These are phyloP conservation scores for Eucalyptus rudis DNA, from an alignment of 345 rosid genomes.

Conservation along the genomic window DNA sequence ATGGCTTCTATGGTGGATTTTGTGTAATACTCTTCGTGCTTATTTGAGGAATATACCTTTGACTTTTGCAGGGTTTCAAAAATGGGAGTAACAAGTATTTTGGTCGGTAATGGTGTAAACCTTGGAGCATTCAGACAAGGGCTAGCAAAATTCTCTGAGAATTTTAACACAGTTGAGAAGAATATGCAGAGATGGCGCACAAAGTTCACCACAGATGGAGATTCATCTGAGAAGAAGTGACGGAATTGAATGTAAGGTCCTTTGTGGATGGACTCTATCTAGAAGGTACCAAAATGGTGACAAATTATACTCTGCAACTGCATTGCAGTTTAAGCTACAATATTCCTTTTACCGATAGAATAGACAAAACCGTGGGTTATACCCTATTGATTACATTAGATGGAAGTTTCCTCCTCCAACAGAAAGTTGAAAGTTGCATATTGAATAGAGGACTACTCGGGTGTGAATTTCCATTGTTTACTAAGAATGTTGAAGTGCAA, in stretches of 20 bases:
- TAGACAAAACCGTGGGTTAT: not conserved
- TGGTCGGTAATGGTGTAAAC: conserved; percentile 53
- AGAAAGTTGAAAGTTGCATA: not conserved
- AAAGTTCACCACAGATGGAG: conserved; percentile 30
- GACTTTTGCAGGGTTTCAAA: conserved; percentile 50
- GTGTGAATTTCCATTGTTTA: not conserved
- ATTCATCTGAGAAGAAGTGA: conserved; percentile 11
- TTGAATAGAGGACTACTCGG: not conserved
- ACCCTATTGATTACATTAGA: not conserved
- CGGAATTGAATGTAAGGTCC: not conserved
- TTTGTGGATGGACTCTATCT: not conserved
- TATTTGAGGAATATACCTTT: not conserved
- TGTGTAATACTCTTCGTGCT: not conserved
- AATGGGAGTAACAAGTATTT: conserved; percentile 71
- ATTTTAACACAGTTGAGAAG: conserved; percentile 27
- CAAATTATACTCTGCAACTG: not conserved
- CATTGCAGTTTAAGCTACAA: not conserved
- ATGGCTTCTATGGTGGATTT: not conserved
- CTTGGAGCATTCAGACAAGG: conserved; percentile 78
- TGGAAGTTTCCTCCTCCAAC: not conserved
- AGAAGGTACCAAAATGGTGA: not conserved
- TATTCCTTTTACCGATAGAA: not conserved
- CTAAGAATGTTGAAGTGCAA: not conserved
- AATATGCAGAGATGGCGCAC: conserved; percentile 54
- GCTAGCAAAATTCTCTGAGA: conserved; percentile 48